Evolutionary conservation across 768 basidiomycete genomes (phyloP).

Genomic region (Tylopilus balloui): DNA sequence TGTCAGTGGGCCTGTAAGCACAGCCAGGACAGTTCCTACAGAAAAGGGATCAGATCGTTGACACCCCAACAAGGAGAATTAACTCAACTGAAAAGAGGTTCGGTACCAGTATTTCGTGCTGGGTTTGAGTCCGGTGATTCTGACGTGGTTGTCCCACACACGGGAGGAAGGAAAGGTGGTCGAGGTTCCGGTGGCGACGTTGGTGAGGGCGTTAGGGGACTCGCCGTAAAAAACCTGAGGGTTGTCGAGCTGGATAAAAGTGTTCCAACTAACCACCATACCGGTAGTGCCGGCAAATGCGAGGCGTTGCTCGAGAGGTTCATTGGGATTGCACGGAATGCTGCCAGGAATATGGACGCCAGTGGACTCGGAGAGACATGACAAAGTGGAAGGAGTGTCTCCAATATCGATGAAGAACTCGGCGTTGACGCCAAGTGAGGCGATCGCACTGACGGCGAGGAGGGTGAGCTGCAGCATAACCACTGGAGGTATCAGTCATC

Average conservation of each 20-base stretch:
- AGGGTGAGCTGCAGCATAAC: conserved; percentile 10
- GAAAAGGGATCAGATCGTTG: neutral
- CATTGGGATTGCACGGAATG: conserved; percentile 26
- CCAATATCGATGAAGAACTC: conserved; percentile 14
- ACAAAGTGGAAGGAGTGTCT: conserved; percentile 9
- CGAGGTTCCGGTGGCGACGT: conserved; percentile 18
- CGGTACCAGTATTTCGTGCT: conserved; percentile 28
- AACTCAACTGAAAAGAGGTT: conserved; percentile 22
- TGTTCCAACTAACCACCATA: conserved; percentile 28
- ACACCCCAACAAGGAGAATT: neutral
- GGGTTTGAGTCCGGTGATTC: conserved; percentile 21
- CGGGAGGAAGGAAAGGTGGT: conserved; percentile 23
- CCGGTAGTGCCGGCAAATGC: conserved; percentile 24
- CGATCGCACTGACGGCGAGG: neutral
- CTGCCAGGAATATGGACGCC: conserved; percentile 27
- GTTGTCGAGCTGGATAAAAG: conserved; percentile 15
- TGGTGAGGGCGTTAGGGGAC: conserved; percentile 16
- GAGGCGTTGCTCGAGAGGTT: conserved; percentile 26
- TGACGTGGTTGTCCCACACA: conserved; percentile 29
- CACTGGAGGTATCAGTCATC: neutral
- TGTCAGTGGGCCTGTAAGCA: conserved; percentile 23
- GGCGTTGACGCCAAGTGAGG: conserved; percentile 11
- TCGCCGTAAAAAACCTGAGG: conserved; percentile 27
- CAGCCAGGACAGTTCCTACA: conserved; percentile 26
- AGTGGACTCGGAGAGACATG: conserved; percentile 26